phyloP scores from a whole-genome alignment of 2,329 filamentous ascomycete species.

The Colletotrichum tropicicola region DNA sequence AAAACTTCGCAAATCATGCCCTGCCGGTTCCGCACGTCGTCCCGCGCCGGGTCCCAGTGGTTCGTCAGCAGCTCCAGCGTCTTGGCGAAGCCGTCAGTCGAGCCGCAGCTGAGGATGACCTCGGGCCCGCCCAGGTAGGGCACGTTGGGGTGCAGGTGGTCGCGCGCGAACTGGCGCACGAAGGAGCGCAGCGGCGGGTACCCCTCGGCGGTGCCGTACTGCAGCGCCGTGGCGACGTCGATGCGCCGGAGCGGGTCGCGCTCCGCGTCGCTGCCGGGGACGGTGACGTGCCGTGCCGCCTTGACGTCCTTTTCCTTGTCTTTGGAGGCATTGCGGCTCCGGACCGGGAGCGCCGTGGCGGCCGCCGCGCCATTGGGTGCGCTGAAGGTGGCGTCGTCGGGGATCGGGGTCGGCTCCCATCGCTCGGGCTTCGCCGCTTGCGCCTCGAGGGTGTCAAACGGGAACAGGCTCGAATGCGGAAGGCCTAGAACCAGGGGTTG shows the following conservation, averaged over 20 bases:
- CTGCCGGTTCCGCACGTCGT: slow-evolving; percentile 75
- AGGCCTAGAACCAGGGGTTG: slow-evolving; percentile 64
- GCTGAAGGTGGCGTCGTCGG: slow-evolving; percentile 40
- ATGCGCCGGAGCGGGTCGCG: slow-evolving; percentile 74
- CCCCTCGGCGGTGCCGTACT: slow-evolving; percentile 86
- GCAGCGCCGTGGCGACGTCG: slow-evolving; percentile 82
- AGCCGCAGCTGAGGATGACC: slow-evolving; percentile 81
- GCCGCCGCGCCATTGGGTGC: slow-evolving; percentile 43
- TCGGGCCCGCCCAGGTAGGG: slow-evolving; percentile 82
- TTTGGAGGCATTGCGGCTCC: background rate
- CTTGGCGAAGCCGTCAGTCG: slow-evolving; percentile 88
- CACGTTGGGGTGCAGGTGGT: slow-evolving; percentile 82
- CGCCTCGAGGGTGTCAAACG: slow-evolving; percentile 90
- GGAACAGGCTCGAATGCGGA: slow-evolving; percentile 84
- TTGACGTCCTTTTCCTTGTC: slow-evolving; percentile 8
- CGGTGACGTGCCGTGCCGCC: slow-evolving; percentile 64
- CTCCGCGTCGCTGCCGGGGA: slow-evolving; percentile 70
- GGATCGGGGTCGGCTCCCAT: slow-evolving; percentile 73
- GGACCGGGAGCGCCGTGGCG: slow-evolving; percentile 36
- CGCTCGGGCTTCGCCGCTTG: slow-evolving; percentile 78
- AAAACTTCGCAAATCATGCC: slow-evolving; percentile 83
- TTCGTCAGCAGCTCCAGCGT: slow-evolving; percentile 79
- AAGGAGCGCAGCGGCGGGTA: slow-evolving; percentile 83
- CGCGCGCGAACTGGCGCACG: slow-evolving; percentile 78
- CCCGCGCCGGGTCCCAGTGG: slow-evolving; percentile 75